Evolutionary conservation across 805 yeast genomes (phyloP), one percentile per base, ranked within the genome.

Genomic region (Wickerhamomyces silvicola): DNA sequence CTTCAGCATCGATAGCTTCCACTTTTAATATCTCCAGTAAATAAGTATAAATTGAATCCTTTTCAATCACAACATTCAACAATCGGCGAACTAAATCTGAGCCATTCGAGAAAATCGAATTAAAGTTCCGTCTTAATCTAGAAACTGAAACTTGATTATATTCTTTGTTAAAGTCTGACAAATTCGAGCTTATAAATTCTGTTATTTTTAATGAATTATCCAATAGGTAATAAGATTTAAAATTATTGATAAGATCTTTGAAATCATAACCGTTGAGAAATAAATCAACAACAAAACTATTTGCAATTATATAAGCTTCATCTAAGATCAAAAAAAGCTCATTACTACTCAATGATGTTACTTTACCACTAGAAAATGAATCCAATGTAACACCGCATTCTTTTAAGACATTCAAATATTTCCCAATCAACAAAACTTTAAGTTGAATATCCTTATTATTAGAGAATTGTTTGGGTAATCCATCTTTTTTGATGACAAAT

Each of bases 381-480:
- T 46, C 48, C 26, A 47, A 10, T 0, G 45, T 46, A 4, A 72
- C 58, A 0, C 79, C 81, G 46, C 83, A 77, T 35, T 69, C 75
- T 34, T 74, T 68, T 27, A 82, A 64, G 3, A 90, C 78, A 46
- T 85, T 83, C 35, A 87, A 60, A 45, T 79, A 79, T 56, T 86
- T 88, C 2, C 99, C 99, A 0, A 96, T 84, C 31, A 77, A 62
- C 16, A 90, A 60, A 0, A 90, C 68, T 54, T 81, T 80, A 30
- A 68, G 66, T 42, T 81, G 81, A 6, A 77, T 51, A 2, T 66
- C 70, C 17, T 60, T 62, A 23, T 64, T 57, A n/a, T n/a, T n/a
- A 6, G 64, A 57, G 37, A 90, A 74, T 41, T 79, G 86, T 33
- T 70, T 67, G 5, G 90, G 75, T 22, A 87, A 48, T 0, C 90